Base-by-base conservation (phyloP, 2,329 filamentous ascomycete species). In the Fusarium setosum region DNA sequence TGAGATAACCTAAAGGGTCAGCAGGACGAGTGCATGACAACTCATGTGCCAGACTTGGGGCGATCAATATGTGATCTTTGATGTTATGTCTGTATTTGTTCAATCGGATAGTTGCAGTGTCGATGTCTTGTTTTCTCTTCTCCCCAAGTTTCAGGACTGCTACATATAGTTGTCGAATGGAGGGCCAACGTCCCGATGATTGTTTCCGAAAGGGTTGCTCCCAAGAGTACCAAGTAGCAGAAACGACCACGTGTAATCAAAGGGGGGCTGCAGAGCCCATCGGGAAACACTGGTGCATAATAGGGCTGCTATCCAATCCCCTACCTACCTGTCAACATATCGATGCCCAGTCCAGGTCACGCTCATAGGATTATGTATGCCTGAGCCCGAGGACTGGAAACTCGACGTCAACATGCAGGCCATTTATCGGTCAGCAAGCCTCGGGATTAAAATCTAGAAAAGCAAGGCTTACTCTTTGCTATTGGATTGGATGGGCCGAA, bases 341-440 rank as follows among this genome's bases (percentile, higher is more conserved):
- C 63, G 63, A 45, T 67, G 63, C 63, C 63, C 63, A 67, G 58
- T 63, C 37, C 48, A 59, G 45, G 42, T 61, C 47, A 31, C 54
- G 59, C 61, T 54, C 49, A 63, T 56, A 40, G 37, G 64, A 60
- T n/a, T n/a, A n/a, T 21, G 26, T 8, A 38, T 38, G 35, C 35
- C 35, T 11, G n/a, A 38, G 11, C 20, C 20, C 21, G 20, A 41
- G n/a, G n/a, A n/a, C n/a, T n/a, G n/a, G n/a, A 65, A 65, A 56
- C 55, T 58, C 49, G 49, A 61, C 45, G 56, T 61, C 32, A 45
- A 61, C n/a, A 11, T 56, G 61, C 56, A 65, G 41, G 41, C 20
- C 41, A 37, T n/a, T n/a, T n/a, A n/a, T 20, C 37, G 34, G 49
- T 42, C 26, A 42, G 49, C 37, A 23, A 42, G 18, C 35, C 18